phyloP scores from a whole-genome alignment of 1,284 basidiomycete species.

The Ustilago cynodontis region DNA sequence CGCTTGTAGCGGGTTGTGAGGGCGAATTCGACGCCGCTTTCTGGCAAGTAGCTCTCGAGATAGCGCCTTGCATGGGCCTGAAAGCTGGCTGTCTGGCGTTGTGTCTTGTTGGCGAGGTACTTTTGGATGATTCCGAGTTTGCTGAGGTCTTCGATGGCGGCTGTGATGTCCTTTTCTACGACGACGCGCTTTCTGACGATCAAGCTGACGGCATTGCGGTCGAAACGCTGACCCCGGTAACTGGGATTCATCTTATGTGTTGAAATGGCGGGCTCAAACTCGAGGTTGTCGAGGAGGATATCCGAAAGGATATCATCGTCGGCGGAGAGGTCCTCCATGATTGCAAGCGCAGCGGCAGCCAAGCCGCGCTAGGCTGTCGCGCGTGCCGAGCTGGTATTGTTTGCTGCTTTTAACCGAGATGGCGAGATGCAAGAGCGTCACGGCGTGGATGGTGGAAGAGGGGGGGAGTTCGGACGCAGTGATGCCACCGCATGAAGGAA shows the following conservation, averaged over 20 bases:
- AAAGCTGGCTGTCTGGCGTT: slow-evolving; percentile 54
- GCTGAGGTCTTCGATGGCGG: slow-evolving; percentile 60
- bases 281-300: slow-evolving; percentile 68
- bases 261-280: slow-evolving; percentile 67
- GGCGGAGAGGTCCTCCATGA: slow-evolving; percentile 67
- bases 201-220: slow-evolving; percentile 56
- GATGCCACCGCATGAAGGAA: slow-evolving; percentile 43
- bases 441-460: background rate
- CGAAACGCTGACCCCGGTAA: slow-evolving; percentile 65
- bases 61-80: slow-evolving; percentile 65
- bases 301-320: slow-evolving; percentile 69
- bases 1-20: slow-evolving; percentile 65
- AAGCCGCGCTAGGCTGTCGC: slow-evolving; percentile 40
- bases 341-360: slow-evolving; percentile 37
- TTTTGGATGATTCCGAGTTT: slow-evolving; percentile 62
- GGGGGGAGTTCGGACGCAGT: slow-evolving; percentile 18
- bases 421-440: slow-evolving; percentile 9
- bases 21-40: slow-evolving; percentile 67
- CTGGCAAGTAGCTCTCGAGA: slow-evolving; percentile 67
- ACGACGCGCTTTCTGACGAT: slow-evolving; percentile 63
- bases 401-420: slow-evolving; percentile 30
- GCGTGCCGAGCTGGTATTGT: slow-evolving; percentile 11
- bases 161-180: slow-evolving; percentile 56
- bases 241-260: slow-evolving; percentile 70
- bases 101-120: slow-evolving; percentile 58